A percentile compares a stretch with the other conserved stretches of the same genome.
These are phyloP conservation scores for Hygrophila difformis DNA, from an alignment of 257 asterid genomes.

Conservation along the genomic window DNA sequence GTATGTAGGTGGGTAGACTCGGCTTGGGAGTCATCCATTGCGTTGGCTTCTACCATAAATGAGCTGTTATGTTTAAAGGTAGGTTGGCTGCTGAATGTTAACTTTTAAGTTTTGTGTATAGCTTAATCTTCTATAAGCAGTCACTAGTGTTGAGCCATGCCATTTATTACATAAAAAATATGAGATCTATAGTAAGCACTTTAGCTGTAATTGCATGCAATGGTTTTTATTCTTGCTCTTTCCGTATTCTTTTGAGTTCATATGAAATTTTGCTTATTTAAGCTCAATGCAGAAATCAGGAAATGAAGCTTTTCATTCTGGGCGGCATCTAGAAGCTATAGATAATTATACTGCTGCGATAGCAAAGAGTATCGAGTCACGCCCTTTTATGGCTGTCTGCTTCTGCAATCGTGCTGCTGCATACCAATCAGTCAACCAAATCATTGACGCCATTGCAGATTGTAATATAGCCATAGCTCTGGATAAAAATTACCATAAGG, in stretches of 20 bases:
- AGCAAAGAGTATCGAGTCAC: slow-evolving; percentile 65
- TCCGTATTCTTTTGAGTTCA: background rate
- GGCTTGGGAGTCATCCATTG: slow-evolving; percentile 30
- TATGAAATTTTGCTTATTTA: background rate
- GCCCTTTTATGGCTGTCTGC: slow-evolving; percentile 85
- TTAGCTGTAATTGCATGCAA: slow-evolving; percentile 1
- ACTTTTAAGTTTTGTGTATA: background rate
- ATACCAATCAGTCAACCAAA: slow-evolving; percentile 69
- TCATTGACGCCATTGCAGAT: slow-evolving; percentile 86
- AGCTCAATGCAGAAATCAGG: slow-evolving; percentile 62
- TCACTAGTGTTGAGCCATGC: background rate
- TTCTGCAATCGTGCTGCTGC: slow-evolving; percentile 99
- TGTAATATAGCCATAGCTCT: slow-evolving; percentile 91
- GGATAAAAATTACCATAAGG: slow-evolving; percentile 71
- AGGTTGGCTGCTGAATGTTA: slow-evolving; percentile 14
- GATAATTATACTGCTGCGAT: slow-evolving; percentile 82
- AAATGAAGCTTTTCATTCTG: slow-evolving; percentile 75
- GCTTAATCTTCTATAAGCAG: background rate
- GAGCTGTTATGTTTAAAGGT: slow-evolving; percentile 74
- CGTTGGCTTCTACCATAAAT: slow-evolving; percentile 56
- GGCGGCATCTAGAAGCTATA: slow-evolving; percentile 69
- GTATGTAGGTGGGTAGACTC: slow-evolving; percentile 38
- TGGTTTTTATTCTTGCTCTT: background rate
- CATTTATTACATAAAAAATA: background rate
- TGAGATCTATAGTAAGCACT: background rate